A percentile compares a stretch with the other conserved stretches of the same genome.
phyloP scores from a whole-genome alignment of 1,284 basidiomycete species.

The Ganoderma boninense region DNA sequence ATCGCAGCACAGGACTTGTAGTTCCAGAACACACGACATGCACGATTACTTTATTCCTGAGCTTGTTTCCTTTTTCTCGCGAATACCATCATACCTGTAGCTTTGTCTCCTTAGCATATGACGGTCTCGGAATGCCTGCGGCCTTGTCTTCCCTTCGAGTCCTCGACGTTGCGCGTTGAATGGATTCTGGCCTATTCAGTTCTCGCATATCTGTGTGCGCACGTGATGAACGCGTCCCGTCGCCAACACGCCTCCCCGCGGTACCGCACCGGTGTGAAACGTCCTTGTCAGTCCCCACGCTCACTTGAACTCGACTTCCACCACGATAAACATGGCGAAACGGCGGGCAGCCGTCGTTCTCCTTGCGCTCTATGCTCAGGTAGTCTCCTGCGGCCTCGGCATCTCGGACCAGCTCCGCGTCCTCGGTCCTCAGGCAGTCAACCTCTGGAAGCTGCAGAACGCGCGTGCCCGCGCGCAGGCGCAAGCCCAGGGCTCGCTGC shows the following conservation, averaged over 20 bases:
- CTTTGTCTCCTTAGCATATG: not conserved
- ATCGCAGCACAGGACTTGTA: conserved; percentile 15
- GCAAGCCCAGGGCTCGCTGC: conserved; percentile 6
- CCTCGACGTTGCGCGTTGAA: not conserved
- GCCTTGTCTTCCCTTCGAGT: not conserved
- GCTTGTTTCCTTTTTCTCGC: not conserved
- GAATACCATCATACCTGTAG: conserved; percentile 9
- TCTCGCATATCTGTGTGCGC: not conserved
- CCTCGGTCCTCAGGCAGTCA: conserved; percentile 49
- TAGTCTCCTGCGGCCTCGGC: conserved; percentile 19
- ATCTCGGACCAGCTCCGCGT: conserved; percentile 30
- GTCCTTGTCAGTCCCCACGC: not conserved
- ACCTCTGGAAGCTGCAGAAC: conserved; percentile 49
- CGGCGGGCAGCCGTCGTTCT: conserved; percentile 14
- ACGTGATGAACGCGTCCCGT: conserved; percentile 19
- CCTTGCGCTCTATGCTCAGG: conserved; percentile 12
- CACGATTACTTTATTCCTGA: not conserved
- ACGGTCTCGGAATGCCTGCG: not conserved
- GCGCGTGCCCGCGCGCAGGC: conserved; percentile 10
- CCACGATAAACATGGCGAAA: conserved; percentile 18
- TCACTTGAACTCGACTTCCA: not conserved
- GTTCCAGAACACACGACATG: conserved; percentile 6
- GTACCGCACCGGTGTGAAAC: not conserved
- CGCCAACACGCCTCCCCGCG: conserved; percentile 2
- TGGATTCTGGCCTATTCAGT: not conserved